Evolutionary conservation across 805 yeast genomes (phyloP), one percentile per base, ranked within the genome.

Genomic region (Pichia nakasei): DNA sequence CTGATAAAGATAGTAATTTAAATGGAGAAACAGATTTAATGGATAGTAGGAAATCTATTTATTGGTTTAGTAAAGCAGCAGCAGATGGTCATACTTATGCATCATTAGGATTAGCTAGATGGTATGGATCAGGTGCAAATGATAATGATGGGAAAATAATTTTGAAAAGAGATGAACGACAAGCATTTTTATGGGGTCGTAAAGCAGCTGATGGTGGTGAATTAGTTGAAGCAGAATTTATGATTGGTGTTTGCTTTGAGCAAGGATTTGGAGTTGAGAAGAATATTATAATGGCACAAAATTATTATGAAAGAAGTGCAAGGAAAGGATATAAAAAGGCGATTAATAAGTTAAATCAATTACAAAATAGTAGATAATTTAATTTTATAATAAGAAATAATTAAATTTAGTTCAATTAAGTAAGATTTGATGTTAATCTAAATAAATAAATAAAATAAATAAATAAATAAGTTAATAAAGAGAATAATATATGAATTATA

Each of bases 51-150:
- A 71, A 75, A 48, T 75, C 84, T 9, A 70, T 84, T 39, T 82
- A 82, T 13, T 85, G 91, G 89, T 85, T 83, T 59, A 67, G 80
- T 9, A 68, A 76, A 43, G 81, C 85, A 4, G 86, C 88, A 38
- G 72, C 68, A 36, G 67, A 72, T 47, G 82, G 81, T 15, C 80
- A 82, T 52, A 70, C 81, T 0, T 75, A 80, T 54, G 80, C 85
- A 3, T 82, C 83, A 57, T 67, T 84, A 57, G 86, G 85, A 0
- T 62, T 84, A 31, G 75, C 83, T 47, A 88, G 88, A 39, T 83
- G 91, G 89, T 77, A 80, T 52, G 68, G 83, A 12, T 78, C 87
- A 0, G 94, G 94, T 2, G 78, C 77, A 0, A 67, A 69, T 13
- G 75, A 70, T 2, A 22, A 35, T 11, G 43, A 45, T 5, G 52